Conservation (phyloP, 495 filamentous ascomycete species). For the Hypoxylon intermedium region DNA sequence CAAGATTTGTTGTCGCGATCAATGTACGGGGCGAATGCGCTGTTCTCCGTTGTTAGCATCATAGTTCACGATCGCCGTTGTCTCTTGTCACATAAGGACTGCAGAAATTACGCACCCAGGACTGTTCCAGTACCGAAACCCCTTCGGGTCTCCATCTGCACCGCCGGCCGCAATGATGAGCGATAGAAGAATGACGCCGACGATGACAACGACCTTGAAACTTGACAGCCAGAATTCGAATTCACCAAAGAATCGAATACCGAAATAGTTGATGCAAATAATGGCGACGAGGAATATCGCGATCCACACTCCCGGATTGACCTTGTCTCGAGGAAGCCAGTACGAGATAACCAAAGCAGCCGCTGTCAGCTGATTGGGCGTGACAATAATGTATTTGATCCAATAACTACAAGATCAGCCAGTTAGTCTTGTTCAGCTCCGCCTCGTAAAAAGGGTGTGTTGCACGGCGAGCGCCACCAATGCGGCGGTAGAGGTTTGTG, state of each 20-base stretch:
- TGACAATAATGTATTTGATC: slow-evolving; percentile 73
- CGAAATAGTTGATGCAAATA: slow-evolving; percentile 66
- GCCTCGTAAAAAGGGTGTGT: slow-evolving; percentile 39
- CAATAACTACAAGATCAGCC: slow-evolving; percentile 60
- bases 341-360: slow-evolving; percentile 73
- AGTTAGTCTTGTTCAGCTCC: slow-evolving; percentile 20
- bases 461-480: background rate
- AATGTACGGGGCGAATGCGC: slow-evolving; percentile 69
- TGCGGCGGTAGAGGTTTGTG: slow-evolving; percentile 5
- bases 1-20: slow-evolving; percentile 47
- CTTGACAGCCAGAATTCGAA: slow-evolving; percentile 81
- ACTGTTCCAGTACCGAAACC: slow-evolving; percentile 80
- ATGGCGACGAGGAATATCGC: slow-evolving; percentile 70
- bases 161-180: slow-evolving; percentile 77
- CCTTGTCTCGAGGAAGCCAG: slow-evolving; percentile 65
- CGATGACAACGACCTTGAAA: slow-evolving; percentile 73
- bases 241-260: slow-evolving; percentile 76
- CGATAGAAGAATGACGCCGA: slow-evolving; percentile 70
- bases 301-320: slow-evolving; percentile 80
- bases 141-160: slow-evolving; percentile 73
- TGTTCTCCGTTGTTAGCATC: slow-evolving; percentile 49
- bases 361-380: slow-evolving; percentile 80
- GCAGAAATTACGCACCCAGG: slow-evolving; percentile 65
- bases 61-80: slow-evolving; percentile 28
- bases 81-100: slow-evolving; percentile 45